Base-by-base conservation (phyloP, 1,284 basidiomycete species). In the Fistulina hepatica region DNA sequence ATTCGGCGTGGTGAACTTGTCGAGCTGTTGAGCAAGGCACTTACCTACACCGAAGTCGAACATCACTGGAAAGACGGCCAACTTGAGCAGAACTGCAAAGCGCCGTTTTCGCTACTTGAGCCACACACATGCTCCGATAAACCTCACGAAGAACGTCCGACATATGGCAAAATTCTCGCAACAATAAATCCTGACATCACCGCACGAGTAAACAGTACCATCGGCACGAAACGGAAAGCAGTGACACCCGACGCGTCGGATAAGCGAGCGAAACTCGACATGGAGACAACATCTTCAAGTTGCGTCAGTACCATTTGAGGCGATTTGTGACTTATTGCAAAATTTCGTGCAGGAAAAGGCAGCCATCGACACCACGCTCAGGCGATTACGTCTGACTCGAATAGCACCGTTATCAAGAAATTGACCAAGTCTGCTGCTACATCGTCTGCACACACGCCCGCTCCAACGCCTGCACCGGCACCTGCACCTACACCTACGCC, bases 21-120 rank as follows among this genome's bases (percentile, higher is more conserved):
- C 33, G 80, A 86, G 42, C 72, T 89, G 11, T 69, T 90, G 21
- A 72, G 74, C 54, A 90, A 88, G 56, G 77, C 85, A 5, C 60
- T 91, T 15, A 67, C 89, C 10, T 90, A 88, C 48, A 65, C 71
- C n/a, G 85, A 91, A 57, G 83, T 83, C 24, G 86, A 90, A 60
- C 70, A 77, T 6, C 82, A 86, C 49, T 85, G 80, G 75, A 71
- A 70, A 44, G 67, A 65, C 11, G 71, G 74, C 49, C 59, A 63
- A 21, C 57, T 80, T 44, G 67, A 71, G 3, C 65, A 62, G 33
- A 73, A 71, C 46, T 86, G 82, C 65, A 74, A 72, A 48, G 64
- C 67, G 23, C 52, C 63, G 6, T 86, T 86, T 58, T 75, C 76
- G 13, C 58, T 86, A n/a, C 64, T 86, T 13, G 76, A 81, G 41